Evolutionary conservation across 1,139 yeast genomes (phyloP).

Genomic region (Diutina sp.): DNA sequence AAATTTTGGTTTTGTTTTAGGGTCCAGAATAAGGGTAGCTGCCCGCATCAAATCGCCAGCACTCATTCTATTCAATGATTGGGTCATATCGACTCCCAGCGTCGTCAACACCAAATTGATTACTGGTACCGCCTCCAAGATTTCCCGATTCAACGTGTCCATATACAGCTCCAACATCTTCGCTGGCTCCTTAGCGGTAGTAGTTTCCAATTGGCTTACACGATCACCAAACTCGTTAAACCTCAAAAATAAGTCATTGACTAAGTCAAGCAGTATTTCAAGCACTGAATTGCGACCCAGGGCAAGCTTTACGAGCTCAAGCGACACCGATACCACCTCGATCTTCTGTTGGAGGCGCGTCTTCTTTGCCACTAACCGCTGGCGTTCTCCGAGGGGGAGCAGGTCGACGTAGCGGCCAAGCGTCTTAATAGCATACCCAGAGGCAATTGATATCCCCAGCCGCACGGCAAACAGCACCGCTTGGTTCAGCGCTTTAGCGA

Average conservation of each 20-base stretch:
- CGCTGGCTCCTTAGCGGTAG: slow-evolving; percentile 29
- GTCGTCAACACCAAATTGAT: slow-evolving; percentile 57
- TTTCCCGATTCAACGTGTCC: slow-evolving; percentile 32
- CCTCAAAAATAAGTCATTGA: slow-evolving; percentile 28
- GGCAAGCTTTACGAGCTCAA: slow-evolving; percentile 55
- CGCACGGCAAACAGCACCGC: slow-evolving; percentile 72
- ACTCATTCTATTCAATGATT: slow-evolving; percentile 36
- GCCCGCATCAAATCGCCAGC: slow-evolving; percentile 63
- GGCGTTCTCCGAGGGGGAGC: slow-evolving; percentile 46
- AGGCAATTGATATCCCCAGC: slow-evolving; percentile 66
- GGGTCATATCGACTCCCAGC: slow-evolving; percentile 47
- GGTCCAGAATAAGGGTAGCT: slow-evolving; percentile 31
- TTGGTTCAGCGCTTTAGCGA: slow-evolving; percentile 56
- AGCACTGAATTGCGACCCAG: slow-evolving; percentile 59
- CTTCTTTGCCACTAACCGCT: slow-evolving; percentile 26
- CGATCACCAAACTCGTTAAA: slow-evolving; percentile 1
- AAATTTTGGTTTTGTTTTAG: slow-evolving; percentile 18
- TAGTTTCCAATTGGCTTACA: slow-evolving; percentile 1
- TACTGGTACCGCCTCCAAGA: slow-evolving; percentile 62
- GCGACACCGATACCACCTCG: slow-evolving; percentile 52
- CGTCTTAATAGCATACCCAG: slow-evolving; percentile 62
- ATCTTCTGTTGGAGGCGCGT: slow-evolving; percentile 46
- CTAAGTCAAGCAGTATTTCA: slow-evolving; percentile 42
- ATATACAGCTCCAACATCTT: slow-evolving; percentile 38
- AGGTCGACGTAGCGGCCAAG: slow-evolving; percentile 45